Evolutionary conservation across 2,329 filamentous ascomycete species (phyloP).

Genomic region (Neonectria punicea): DNA sequence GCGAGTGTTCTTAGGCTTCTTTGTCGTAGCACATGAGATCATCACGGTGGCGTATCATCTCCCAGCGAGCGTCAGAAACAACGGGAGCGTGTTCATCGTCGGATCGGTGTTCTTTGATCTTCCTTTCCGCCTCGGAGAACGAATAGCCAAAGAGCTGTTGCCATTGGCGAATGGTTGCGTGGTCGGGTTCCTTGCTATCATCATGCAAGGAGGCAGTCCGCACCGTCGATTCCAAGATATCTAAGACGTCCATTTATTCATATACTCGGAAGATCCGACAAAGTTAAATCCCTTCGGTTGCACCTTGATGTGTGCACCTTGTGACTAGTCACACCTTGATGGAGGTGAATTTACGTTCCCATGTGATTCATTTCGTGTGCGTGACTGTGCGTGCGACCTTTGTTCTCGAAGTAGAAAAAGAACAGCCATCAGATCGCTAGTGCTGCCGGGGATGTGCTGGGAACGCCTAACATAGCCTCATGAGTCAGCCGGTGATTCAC

Average conservation of each 20-base stretch:
- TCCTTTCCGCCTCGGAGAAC: not conserved
- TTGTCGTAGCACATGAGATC: not conserved
- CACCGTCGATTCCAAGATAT: not conserved
- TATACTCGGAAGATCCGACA: too few relatives aligned
- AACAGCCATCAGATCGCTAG: too few relatives aligned
- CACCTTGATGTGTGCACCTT: too few relatives aligned
- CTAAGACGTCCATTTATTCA: not conserved
- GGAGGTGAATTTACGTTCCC: too few relatives aligned
- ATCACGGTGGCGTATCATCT: not conserved
- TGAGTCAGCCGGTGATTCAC: not conserved
- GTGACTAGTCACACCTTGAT: too few relatives aligned
- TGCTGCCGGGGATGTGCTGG: not conserved
- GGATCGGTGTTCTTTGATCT: not conserved
- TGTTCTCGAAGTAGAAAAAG: not conserved
- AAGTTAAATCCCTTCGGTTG: too few relatives aligned
- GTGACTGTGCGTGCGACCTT: not conserved
- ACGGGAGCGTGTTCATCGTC: not conserved
- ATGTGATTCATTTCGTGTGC: too few relatives aligned
- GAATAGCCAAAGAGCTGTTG: constrained; percentile 12
- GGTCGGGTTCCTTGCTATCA: not conserved
- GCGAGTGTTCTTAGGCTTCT: constrained; percentile 17
- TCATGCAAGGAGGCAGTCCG: not conserved
- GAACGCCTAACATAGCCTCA: not conserved
- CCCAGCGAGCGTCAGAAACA: constrained; percentile 6
- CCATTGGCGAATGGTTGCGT: not conserved